These are phyloP conservation scores for Alternaria conjuncta DNA, from an alignment of 2,329 filamentous ascomycete genomes.

Conservation along the genomic window DNA sequence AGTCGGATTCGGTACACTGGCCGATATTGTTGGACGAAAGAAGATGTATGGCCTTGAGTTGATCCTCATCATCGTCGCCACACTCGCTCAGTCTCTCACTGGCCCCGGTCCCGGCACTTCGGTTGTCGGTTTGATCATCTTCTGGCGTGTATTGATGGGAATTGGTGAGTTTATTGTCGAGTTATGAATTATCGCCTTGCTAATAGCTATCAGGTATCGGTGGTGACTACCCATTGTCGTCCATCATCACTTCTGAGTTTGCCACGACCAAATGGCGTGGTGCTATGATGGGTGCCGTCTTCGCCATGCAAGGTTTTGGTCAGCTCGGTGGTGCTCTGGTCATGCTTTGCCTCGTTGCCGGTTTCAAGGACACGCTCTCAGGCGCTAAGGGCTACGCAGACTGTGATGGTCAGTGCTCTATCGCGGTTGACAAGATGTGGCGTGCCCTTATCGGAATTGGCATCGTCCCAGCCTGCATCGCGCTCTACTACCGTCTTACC, in stretches of 20 bases:
- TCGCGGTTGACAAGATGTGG: constrained; percentile 52
- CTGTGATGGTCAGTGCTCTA: constrained; percentile 39
- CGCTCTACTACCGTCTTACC: constrained; percentile 51
- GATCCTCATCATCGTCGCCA: constrained; percentile 50
- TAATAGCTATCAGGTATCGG: constrained; percentile 50
- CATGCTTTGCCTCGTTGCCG: constrained; percentile 40
- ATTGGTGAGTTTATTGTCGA: constrained; percentile 45
- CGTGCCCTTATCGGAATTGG: constrained; percentile 51
- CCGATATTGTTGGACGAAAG: constrained; percentile 79
- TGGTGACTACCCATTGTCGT: constrained; percentile 82
- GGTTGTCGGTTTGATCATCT: constrained; percentile 48
- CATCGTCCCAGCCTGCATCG: constrained; percentile 50
- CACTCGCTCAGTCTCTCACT: constrained; percentile 46
- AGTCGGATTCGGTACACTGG: constrained; percentile 68
- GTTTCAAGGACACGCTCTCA: constrained; percentile 40
- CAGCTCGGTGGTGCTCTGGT: constrained; percentile 48
- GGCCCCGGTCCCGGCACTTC: constrained; percentile 45
- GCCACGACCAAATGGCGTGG: constrained; percentile 51
- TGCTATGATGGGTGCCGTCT: constrained; percentile 53
- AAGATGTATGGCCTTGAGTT: constrained; percentile 74
- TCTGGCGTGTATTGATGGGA: constrained; percentile 52
- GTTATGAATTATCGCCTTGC: constrained; percentile 37
- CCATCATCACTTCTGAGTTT: constrained; percentile 74
- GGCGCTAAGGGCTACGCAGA: constrained; percentile 24
- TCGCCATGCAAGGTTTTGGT: constrained; percentile 53